A percentile compares a stretch with the other conserved stretches of the same genome.
Conservation (phyloP, 495 filamentous ascomycete genomes). For the Hapsidospora chrysogenum region DNA sequence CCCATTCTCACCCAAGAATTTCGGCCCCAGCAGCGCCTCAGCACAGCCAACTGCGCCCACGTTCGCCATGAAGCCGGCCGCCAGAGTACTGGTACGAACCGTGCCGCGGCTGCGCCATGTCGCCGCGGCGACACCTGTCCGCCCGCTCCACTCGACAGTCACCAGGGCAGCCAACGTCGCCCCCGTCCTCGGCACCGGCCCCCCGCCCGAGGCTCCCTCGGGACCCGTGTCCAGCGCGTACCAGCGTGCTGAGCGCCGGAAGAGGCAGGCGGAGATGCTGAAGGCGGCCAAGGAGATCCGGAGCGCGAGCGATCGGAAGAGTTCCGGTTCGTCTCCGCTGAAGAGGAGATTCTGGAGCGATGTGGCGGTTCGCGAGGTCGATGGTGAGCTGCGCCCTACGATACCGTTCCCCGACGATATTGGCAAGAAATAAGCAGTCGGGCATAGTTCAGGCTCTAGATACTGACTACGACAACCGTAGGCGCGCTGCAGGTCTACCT, state of each 20-base stretch:
- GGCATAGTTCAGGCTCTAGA: too few species aligned
- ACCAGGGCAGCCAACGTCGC: slow-evolving; percentile 28
- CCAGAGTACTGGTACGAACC: too few species aligned
- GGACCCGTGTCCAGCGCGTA: slow-evolving; percentile 18
- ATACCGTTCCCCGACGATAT: too few species aligned
- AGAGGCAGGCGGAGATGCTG: slow-evolving; percentile 36
- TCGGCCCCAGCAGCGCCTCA: too few species aligned
- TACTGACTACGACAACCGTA: slow-evolving; percentile 9
- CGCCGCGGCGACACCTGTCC: too few species aligned
- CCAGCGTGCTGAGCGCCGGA: slow-evolving; percentile 33
- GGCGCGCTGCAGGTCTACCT: slow-evolving; percentile 59
- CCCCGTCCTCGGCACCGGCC: slow-evolving; percentile 64
- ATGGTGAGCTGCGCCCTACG: slow-evolving; percentile 22
- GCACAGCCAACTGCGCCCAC: background rate
- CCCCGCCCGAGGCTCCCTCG: slow-evolving; percentile 61
- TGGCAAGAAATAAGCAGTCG: too few species aligned
- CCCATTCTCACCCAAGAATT: too few species aligned
- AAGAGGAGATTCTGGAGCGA: slow-evolving; percentile 74
- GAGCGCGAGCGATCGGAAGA: slow-evolving; percentile 1
- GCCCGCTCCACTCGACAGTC: slow-evolving; percentile 23
- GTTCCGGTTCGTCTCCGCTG: slow-evolving; percentile 2
- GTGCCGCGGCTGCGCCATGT: slow-evolving; percentile 1
- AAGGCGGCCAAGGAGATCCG: slow-evolving; percentile 27
- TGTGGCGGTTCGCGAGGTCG: slow-evolving; percentile 43
- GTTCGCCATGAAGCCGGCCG: background rate